Evolutionary conservation across 257 asterid species (phyloP).

Genomic region (Echium plantagineum): DNA sequence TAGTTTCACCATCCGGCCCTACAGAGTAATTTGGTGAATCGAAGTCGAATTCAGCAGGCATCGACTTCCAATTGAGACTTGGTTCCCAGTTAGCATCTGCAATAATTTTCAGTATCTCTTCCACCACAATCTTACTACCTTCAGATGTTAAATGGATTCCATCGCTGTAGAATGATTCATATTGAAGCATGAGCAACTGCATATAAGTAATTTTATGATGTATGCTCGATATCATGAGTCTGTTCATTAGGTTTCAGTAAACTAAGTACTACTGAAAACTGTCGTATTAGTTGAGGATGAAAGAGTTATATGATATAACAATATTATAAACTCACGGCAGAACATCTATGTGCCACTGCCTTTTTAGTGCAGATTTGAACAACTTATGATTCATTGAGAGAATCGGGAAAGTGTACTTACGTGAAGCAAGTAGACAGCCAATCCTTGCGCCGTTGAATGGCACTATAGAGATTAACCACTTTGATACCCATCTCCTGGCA

Average conservation of each 20-base stretch:
- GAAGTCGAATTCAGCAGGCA: conserved; percentile 48
- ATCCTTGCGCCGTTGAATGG: conserved; percentile 54
- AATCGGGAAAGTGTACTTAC: conserved; percentile 20
- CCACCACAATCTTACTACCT: conserved; percentile 52
- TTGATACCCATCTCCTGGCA: conserved; percentile 35
- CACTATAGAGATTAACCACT: conserved; percentile 59
- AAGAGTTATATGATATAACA: neutral
- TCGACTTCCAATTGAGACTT: conserved; percentile 47
- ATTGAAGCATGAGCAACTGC: neutral
- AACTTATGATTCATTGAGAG: neutral
- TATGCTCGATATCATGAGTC: neutral
- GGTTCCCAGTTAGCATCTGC: conserved; percentile 77
- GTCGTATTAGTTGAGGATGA: too few species aligned
- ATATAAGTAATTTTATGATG: neutral
- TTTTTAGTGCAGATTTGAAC: neutral
- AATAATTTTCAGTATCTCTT: conserved; percentile 58
- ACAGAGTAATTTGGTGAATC: conserved; percentile 44
- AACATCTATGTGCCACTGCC: neutral
- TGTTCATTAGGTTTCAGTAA: neutral
- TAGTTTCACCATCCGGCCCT: conserved; percentile 34
- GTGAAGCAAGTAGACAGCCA: conserved; percentile 54
- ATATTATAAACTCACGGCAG: neutral
- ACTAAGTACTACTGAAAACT: too few species aligned
- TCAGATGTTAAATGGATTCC: conserved; percentile 66
- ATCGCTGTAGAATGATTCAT: conserved; percentile 34